Evolutionary conservation across 192 early-diverging fungal genomes (phyloP), one percentile per base, ranked within the genome.

Genomic region (Coemansia sp.): DNA sequence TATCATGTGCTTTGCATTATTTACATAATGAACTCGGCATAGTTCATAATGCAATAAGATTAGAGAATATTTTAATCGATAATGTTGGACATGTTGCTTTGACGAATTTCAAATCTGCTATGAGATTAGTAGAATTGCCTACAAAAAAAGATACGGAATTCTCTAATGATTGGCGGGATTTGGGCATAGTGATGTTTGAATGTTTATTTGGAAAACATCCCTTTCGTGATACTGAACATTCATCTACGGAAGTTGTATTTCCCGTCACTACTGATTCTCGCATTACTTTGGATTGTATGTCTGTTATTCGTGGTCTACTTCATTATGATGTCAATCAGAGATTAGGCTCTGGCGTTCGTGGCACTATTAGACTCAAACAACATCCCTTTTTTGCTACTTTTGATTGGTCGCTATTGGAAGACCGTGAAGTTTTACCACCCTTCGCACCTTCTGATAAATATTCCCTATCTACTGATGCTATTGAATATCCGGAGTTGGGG

Each of bases 51-150:
- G 93, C 95, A 64, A 83, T 98, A 22, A 93, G 93, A 70, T 92
- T 94, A 4, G 89, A 94, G 53, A 95, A 95, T 70, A 82, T 93
- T 14, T 67, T 90, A 25, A 30, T 93, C 54, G 89, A 89, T 60
- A 72, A 78, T 5, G 66, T 66, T 24, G 96, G 96, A 1, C 95
- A 98, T 76, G 90, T 88, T 8, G 89, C 89, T 61, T 66, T 97
- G 66, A 91, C 91, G 25, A 94, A 96, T 59, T 96, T 98, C 61
- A 96, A 96, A 74, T 92, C 94, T 64, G 93, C 93, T 3, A 87
- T 87, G 20, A 25, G 52, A 4, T 54, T 36, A 21, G 90, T 93
- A 11, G 54, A 46, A 1, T 10, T 22, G 0, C 1, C 11, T 39
- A 17, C 22, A 3, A 14, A 32, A 58, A 27, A 31, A 20, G 61